phyloP scores from a whole-genome alignment of 2,329 filamentous ascomycete species.

The Incumbomyces lentus region DNA sequence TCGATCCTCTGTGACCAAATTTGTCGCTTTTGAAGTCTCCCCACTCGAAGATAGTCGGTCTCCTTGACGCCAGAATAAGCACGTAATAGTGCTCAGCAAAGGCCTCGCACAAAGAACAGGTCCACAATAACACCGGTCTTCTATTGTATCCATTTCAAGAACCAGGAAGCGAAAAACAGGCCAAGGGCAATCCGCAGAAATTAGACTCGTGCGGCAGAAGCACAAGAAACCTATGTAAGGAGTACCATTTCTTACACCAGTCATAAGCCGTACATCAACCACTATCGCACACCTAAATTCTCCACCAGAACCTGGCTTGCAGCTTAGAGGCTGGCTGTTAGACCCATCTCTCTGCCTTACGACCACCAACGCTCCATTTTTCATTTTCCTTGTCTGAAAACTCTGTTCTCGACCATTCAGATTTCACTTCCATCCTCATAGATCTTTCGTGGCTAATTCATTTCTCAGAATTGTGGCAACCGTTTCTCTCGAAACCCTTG shows the following conservation, averaged over 20 bases:
- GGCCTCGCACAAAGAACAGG: no score
- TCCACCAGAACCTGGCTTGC: neutral
- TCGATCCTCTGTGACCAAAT: no score
- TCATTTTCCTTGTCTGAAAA: neutral
- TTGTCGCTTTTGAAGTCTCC: no score
- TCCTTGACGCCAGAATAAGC: no score
- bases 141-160: no score
- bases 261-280: neutral
- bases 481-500: neutral
- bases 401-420: slow-evolving; percentile 5
- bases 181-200: no score
- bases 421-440: neutral
- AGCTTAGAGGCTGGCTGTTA: neutral
- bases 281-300: neutral
- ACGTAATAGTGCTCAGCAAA: no score
- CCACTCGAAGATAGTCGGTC: no score
- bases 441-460: slow-evolving; percentile 1
- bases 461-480: slow-evolving; percentile 2
- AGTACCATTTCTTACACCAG: neutral
- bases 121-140: no score
- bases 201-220: no score
- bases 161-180: no score
- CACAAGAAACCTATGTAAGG: no score
- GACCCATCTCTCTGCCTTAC: slow-evolving; percentile 5
- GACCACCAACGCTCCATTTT: neutral